Conservation (phyloP, 2,329 filamentous ascomycete genomes). For the Sarocladium kiliense region DNA sequence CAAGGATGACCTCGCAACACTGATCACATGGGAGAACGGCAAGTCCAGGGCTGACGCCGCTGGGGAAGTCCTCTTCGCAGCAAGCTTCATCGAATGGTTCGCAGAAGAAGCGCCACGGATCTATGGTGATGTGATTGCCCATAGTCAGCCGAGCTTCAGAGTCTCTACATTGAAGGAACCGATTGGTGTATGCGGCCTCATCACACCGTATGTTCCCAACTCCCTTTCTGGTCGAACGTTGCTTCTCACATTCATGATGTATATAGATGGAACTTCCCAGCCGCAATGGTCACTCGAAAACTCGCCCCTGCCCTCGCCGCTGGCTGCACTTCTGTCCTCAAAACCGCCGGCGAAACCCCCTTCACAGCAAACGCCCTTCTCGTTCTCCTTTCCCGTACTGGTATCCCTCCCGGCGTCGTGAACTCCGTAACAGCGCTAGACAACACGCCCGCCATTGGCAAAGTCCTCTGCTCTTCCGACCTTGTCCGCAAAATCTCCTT, state of each 20-base stretch:
- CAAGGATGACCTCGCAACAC: conserved; percentile 55
- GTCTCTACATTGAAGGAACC: conserved; percentile 9
- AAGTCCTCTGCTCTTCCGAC: conserved; percentile 56
- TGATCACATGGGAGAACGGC: conserved; percentile 66
- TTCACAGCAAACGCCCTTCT: conserved; percentile 66
- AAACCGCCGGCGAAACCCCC: conserved; percentile 67
- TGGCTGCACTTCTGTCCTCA: conserved; percentile 69
- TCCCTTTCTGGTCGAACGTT: background rate
- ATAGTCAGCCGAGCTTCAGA: conserved; percentile 51
- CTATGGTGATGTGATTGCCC: conserved; percentile 54
- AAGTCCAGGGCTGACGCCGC: conserved; percentile 56
- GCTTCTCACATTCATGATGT: background rate
- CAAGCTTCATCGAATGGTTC: conserved; percentile 56
- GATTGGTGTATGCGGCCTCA: conserved; percentile 10
- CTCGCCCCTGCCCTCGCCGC: conserved; percentile 54
- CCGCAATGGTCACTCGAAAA: conserved; percentile 46
- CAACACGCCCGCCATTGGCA: conserved; percentile 62
- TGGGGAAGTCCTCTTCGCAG: conserved; percentile 49
- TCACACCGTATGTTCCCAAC: conserved; percentile 15
- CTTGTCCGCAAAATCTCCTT: conserved; percentile 69
- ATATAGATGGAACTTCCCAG: conserved; percentile 60
- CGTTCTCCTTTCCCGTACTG: conserved; percentile 61
- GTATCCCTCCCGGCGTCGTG: conserved; percentile 48
- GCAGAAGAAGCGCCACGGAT: conserved; percentile 50
- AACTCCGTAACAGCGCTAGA: conserved; percentile 60